These are phyloP conservation scores for Xylaria castorea DNA, from an alignment of 495 filamentous ascomycete species.

Conservation along the genomic window DNA sequence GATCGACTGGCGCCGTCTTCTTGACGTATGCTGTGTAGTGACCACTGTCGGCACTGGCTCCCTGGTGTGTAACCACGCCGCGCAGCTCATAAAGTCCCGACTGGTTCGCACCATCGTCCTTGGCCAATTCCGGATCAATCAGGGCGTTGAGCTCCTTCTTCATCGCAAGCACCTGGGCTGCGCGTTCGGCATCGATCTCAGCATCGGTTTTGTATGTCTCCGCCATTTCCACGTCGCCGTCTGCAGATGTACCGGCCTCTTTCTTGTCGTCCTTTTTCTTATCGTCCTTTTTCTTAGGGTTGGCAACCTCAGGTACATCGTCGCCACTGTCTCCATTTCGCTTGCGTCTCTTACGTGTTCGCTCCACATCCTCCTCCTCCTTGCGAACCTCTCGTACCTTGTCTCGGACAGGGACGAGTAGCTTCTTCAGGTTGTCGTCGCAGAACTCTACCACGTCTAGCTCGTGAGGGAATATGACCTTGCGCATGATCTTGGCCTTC, in stretches of 20 bases:
- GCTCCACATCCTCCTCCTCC: constrained; percentile 88
- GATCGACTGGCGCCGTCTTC: constrained; percentile 73
- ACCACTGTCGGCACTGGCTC: constrained; percentile 93
- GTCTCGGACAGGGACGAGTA: constrained; percentile 88
- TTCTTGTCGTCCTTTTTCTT: constrained; percentile 43
- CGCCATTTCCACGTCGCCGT: constrained; percentile 74
- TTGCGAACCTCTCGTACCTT: constrained; percentile 95
- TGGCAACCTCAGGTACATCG: constrained; percentile 45
- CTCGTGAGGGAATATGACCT: constrained; percentile 93
- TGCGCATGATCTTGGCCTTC: constrained; percentile 99
- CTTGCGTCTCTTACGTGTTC: constrained; percentile 87
- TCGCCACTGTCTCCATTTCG: constrained; percentile 68
- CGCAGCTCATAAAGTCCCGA: constrained; percentile 94
- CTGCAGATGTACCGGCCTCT: constrained; percentile 41
- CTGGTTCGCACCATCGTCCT: constrained; percentile 84
- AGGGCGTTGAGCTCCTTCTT: constrained; percentile 85
- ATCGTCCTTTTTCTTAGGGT: constrained; percentile 43
- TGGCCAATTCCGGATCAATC: constrained; percentile 71
- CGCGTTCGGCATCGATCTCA: constrained; percentile 84
- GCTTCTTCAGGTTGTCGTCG: constrained; percentile 82
- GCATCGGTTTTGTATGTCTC: constrained; percentile 88
- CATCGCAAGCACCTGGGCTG: constrained; percentile 70
- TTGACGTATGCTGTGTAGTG: constrained; percentile 99
- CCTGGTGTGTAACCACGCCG: constrained; percentile 96
- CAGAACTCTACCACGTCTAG: constrained; percentile 95